Conservation (phyloP, 2,329 filamentous ascomycete genomes). For the Shiraia bambusicola region DNA sequence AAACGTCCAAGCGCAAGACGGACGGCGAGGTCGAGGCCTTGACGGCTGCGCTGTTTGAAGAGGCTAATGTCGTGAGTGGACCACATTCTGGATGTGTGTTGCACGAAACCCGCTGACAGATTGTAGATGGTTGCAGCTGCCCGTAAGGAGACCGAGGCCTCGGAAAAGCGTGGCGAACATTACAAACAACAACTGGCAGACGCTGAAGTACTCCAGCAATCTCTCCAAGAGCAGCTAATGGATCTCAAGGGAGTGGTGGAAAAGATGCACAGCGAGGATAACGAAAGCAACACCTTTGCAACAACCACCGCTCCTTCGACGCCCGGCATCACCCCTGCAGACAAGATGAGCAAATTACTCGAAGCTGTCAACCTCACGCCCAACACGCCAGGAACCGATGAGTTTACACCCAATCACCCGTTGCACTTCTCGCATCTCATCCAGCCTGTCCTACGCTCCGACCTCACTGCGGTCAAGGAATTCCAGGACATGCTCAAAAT, state of each 20-base stretch:
- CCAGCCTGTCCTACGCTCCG: slow-evolving; percentile 78
- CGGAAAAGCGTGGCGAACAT: slow-evolving; percentile 85
- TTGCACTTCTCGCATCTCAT: slow-evolving; percentile 80
- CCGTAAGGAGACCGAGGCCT: slow-evolving; percentile 77
- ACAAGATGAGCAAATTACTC: slow-evolving; percentile 60
- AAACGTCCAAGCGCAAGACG: slow-evolving; percentile 77
- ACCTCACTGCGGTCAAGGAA: slow-evolving; percentile 79
- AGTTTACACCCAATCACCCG: slow-evolving; percentile 62
- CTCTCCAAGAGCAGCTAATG: slow-evolving; percentile 87
- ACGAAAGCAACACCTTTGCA: slow-evolving; percentile 65
- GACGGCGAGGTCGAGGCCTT: slow-evolving; percentile 89
- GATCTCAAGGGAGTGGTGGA: slow-evolving; percentile 94
- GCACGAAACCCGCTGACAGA: slow-evolving; percentile 12
- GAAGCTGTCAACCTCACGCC: slow-evolving; percentile 61
- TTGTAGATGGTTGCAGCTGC: slow-evolving; percentile 83
- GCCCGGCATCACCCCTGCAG: slow-evolving; percentile 62
- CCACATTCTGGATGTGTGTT: not conserved
- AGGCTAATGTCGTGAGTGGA: slow-evolving; percentile 76
- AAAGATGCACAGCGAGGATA: slow-evolving; percentile 77
- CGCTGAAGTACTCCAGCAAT: slow-evolving; percentile 79
- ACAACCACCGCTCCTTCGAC: slow-evolving; percentile 72
- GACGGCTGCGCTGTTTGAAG: slow-evolving; percentile 92
- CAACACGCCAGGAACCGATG: slow-evolving; percentile 51
- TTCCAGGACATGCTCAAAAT: slow-evolving; percentile 75
- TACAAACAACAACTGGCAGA: slow-evolving; percentile 82